These are phyloP conservation scores for Diaporthe sp. DNA, from an alignment of 2,329 filamentous ascomycete genomes.

Conservation along the genomic window DNA sequence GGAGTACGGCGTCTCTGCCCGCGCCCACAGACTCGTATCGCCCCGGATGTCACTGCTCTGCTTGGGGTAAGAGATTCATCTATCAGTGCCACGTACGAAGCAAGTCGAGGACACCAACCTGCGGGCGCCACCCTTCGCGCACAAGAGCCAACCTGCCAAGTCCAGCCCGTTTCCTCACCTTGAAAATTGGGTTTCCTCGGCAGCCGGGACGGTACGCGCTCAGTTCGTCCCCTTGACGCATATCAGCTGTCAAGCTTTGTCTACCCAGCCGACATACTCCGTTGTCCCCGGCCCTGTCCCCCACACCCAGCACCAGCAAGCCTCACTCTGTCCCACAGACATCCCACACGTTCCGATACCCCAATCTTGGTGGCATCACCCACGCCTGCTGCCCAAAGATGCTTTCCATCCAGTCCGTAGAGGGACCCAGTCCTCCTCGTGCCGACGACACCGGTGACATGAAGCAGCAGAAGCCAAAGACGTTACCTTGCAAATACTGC, in stretches of 20 bases:
- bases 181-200: conserved; percentile 23
- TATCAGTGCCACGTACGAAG: conserved; percentile 27
- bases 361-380: conserved; percentile 26
- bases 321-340: conserved; percentile 29
- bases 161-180: conserved; percentile 30
- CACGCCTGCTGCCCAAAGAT: conserved; percentile 50
- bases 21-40: conserved; percentile 17
- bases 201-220: conserved; percentile 19
- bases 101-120: conserved; percentile 20
- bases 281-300: conserved; percentile 15
- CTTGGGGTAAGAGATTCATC: conserved; percentile 28
- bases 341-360: conserved; percentile 28
- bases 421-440: conserved; percentile 57
- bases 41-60: conserved; percentile 26
- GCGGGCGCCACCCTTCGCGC: conserved; percentile 20
- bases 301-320: conserved; percentile 28
- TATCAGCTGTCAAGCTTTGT: conserved; percentile 25
- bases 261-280: conserved; percentile 19
- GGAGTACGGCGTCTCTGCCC: conserved; percentile 13
- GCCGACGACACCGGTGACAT: conserved; percentile 64
- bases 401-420: conserved; percentile 68
- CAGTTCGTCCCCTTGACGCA: conserved; percentile 27
- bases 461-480: conserved; percentile 73
- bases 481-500: conserved; percentile 74
- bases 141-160: conserved; percentile 31